phyloP scores from a whole-genome alignment of 75 land plant species.

The Azolla pinnata region DNA sequence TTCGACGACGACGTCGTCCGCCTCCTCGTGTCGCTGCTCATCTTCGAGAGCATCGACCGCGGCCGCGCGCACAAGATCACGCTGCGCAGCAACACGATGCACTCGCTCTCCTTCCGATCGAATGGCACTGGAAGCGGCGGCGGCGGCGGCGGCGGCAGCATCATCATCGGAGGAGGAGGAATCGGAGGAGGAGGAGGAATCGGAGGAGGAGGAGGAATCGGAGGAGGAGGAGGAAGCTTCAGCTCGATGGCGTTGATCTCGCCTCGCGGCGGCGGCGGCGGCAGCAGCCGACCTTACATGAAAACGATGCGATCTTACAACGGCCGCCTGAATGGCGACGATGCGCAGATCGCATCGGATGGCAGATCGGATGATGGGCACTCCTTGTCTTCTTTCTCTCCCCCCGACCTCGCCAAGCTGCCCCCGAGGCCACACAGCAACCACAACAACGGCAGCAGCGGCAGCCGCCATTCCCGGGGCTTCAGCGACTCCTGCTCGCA shows the following conservation, averaged over 20 bases:
- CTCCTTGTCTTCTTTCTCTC: not conserved
- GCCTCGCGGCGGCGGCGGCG: too few relatives aligned
- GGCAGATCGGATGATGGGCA: not conserved
- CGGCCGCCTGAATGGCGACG: not conserved
- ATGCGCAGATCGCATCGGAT: not conserved
- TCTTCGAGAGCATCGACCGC: slow-evolving; percentile 35
- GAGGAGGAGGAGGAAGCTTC: not conserved
- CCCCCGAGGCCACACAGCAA: not conserved
- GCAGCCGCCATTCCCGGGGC: slow-evolving; percentile 8
- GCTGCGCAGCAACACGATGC: slow-evolving; percentile 2
- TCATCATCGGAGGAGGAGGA: not conserved
- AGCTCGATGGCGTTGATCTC: not conserved
- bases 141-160: too few relatives aligned
- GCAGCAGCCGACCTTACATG: too few relatives aligned
- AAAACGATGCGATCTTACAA: not conserved
- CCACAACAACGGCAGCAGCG: not conserved
- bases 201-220: not conserved
- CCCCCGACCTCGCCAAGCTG: not conserved
- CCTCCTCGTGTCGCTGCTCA: slow-evolving; percentile 40
- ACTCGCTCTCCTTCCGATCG: too few relatives aligned
- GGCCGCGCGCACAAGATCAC: not conserved
- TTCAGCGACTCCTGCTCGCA: slow-evolving; percentile 6
- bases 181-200: not conserved
- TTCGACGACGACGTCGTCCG: slow-evolving; percentile 45
- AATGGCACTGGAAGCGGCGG: too few relatives aligned